These are phyloP conservation scores for Phaeosphaeriaceae sp. DNA, from an alignment of 2,329 filamentous ascomycete species.

Conservation along the genomic window DNA sequence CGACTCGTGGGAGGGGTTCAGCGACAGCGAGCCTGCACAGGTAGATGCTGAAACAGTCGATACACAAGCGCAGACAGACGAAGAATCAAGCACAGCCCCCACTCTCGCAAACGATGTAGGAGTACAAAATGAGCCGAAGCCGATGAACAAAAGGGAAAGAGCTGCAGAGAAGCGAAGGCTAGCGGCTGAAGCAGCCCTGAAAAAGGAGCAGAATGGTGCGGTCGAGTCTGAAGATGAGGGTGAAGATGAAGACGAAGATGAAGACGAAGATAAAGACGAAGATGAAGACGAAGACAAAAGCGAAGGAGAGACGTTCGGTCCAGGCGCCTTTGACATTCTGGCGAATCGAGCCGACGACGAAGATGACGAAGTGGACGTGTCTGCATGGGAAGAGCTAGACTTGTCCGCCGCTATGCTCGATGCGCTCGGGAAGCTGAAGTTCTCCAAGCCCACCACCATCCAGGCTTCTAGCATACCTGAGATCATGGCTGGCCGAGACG, in stretches of 20 bases:
- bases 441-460: conserved; percentile 80
- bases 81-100: conserved; percentile 48
- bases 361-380: conserved; percentile 72
- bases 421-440: conserved; percentile 79
- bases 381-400: conserved; percentile 77
- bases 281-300: conserved; percentile 26
- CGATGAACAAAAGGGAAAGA: conserved; percentile 19
- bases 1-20: conserved; percentile 37
- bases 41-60: neutral
- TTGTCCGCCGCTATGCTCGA: conserved; percentile 76
- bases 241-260: conserved; percentile 8
- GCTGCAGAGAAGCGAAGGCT: conserved; percentile 16
- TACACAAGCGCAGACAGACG: neutral
- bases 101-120: neutral
- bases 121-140: conserved; percentile 18
- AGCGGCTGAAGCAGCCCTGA: conserved; percentile 17
- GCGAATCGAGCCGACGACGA: conserved; percentile 58
- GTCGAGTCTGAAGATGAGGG: conserved; percentile 26
- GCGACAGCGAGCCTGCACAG: conserved; percentile 23
- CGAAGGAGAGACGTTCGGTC: conserved; percentile 35
- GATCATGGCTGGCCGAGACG: conserved; percentile 82
- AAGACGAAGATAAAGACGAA: too few species aligned
- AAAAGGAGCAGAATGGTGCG: conserved; percentile 37
- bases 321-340: conserved; percentile 62
- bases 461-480: conserved; percentile 82